phyloP scores from a whole-genome alignment of 345 rosid genomes.

The Xanthoceras sorbifolium region DNA sequence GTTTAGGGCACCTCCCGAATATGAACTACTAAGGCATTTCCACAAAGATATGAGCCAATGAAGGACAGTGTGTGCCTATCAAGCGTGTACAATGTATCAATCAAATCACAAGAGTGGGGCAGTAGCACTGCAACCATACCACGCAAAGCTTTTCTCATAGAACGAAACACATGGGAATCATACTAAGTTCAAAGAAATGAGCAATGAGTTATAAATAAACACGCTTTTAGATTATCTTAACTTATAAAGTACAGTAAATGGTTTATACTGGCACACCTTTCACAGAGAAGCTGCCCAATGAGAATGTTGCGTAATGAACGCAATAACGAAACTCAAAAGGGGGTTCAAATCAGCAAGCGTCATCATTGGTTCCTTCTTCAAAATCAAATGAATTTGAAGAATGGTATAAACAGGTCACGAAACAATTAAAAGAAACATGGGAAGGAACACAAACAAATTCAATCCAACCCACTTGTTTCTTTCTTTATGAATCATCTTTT shows the following conservation, averaged over 20 bases:
- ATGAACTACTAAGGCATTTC: too few species aligned
- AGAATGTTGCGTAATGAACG: neutral
- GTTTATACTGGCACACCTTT: slow-evolving; percentile 22
- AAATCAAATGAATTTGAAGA: slow-evolving; percentile 59
- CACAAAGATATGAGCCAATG: too few species aligned
- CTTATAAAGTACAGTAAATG: neutral
- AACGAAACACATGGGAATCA: neutral
- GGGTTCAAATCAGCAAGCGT: neutral
- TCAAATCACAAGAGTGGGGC: neutral
- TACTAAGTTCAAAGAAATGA: neutral
- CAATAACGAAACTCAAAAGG: neutral
- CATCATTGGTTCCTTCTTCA: slow-evolving; percentile 30
- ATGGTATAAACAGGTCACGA: slow-evolving; percentile 24
- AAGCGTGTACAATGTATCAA: neutral
- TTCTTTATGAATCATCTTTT: neutral
- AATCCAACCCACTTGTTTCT: slow-evolving; percentile 25
- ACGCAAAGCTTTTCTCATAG: neutral
- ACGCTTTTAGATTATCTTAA: neutral
- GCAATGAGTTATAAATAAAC: neutral
- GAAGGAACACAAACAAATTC: slow-evolving; percentile 29
- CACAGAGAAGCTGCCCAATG: slow-evolving; percentile 4
- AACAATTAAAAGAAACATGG: slow-evolving; percentile 26
- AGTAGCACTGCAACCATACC: too few species aligned
- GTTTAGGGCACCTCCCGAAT: too few species aligned
- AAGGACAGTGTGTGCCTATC: too few species aligned